A percentile compares a stretch with the other conserved stretches of the same genome.
phyloP scores from a whole-genome alignment of 257 asterid genomes.

The Nicotiana undulata region DNA sequence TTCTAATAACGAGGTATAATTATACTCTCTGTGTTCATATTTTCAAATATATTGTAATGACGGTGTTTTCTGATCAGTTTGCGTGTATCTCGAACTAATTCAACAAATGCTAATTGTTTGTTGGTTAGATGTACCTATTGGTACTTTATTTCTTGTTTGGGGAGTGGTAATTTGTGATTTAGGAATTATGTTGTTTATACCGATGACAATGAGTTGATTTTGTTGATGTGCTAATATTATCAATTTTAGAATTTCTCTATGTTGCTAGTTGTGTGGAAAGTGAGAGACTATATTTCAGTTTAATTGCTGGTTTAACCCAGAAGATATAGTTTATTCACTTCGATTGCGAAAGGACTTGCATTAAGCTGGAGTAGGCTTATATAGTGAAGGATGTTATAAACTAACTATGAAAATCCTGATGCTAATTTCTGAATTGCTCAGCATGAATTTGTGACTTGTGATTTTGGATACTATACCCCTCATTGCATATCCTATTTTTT shows the following conservation, averaged over 20 bases:
- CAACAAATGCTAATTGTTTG: background rate
- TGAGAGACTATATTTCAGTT: background rate
- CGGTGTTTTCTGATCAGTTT: background rate
- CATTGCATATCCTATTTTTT: background rate
- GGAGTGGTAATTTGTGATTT: background rate
- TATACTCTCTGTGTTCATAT: background rate
- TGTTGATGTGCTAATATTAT: background rate
- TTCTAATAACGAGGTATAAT: conserved; percentile 50
- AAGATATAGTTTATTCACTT: background rate
- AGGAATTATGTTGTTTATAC: background rate
- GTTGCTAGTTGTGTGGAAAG: background rate
- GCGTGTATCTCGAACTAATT: background rate
- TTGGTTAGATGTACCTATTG: background rate
- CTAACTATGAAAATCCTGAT: background rate
- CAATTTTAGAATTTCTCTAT: background rate
- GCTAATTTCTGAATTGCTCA: background rate
- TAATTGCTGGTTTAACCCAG: background rate
- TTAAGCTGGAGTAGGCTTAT: background rate
- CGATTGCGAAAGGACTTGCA: background rate
- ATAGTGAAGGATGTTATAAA: background rate
- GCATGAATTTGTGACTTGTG: background rate
- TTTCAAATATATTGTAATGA: background rate
- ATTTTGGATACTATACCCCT: background rate
- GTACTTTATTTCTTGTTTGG: background rate
- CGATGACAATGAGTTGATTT: background rate